Percentiles rank a stretch among this genome's conserved stretches.
Conservation (phyloP, 225 moss, liverwort and hornwort genomes). For the Bryum argenteum region DNA sequence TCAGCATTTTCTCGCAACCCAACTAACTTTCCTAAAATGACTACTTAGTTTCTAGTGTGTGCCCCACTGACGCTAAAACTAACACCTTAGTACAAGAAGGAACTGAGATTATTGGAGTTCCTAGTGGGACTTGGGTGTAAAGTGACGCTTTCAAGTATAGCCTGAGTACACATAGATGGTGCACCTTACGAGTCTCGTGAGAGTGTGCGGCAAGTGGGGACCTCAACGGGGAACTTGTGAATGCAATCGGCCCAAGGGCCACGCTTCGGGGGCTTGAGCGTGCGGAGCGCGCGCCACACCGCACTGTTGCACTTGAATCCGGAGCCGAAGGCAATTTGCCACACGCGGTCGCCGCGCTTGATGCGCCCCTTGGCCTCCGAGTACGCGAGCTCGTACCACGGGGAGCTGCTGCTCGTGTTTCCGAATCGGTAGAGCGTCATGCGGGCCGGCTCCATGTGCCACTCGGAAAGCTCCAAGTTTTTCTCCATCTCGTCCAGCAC, state of each 20-base stretch:
- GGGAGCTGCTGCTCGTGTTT: constrained; percentile 80
- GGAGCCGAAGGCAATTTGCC: constrained; percentile 86
- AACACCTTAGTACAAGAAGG: too few species aligned
- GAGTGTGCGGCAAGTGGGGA: constrained; percentile 23
- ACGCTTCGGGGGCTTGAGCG: constrained; percentile 41
- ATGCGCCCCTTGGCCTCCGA: constrained; percentile 70
- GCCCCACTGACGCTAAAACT: too few species aligned
- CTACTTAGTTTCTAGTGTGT: too few species aligned
- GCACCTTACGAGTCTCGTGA: background rate
- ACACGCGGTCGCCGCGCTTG: constrained; percentile 66
- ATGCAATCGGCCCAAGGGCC: constrained; percentile 74
- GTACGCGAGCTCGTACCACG: constrained; percentile 84
- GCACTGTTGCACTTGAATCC: constrained; percentile 91
- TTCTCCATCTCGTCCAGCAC: constrained; percentile 75
- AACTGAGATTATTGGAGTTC: background rate
- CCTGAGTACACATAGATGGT: background rate
- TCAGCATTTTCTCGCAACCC: too few species aligned
- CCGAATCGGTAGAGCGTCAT: constrained; percentile 87
- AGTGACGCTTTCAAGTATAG: background rate
- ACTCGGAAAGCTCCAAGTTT: constrained; percentile 64
- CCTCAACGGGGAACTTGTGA: constrained; percentile 53
- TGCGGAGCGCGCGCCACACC: constrained; percentile 70
- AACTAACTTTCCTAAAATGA: too few species aligned
- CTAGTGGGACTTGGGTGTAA: background rate
- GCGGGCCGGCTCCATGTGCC: constrained; percentile 88